These are phyloP conservation scores for Ammopiptanthus mongolicus DNA, from an alignment of 306 rosid genomes.

Conservation along the genomic window DNA sequence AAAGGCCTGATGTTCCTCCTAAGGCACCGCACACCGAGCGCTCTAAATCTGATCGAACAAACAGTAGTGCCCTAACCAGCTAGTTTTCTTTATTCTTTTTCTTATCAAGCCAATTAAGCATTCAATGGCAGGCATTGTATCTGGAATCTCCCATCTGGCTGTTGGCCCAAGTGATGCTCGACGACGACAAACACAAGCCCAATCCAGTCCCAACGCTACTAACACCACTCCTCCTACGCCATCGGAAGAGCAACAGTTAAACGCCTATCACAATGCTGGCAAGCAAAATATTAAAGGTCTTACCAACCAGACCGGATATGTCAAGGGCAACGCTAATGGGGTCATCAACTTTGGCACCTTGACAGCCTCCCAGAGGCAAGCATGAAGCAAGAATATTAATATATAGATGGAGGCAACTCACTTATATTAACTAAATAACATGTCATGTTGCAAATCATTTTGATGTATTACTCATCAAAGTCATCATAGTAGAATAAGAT, in stretches of 20 bases:
- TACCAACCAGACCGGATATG: slow-evolving; percentile 33
- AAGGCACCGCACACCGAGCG: neutral
- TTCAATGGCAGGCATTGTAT: slow-evolving; percentile 30
- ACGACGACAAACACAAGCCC: neutral
- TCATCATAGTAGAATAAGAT: neutral
- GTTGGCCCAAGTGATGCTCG: slow-evolving; percentile 7
- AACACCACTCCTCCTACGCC: neutral
- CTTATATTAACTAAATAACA: neutral
- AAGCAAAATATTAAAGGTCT: slow-evolving; percentile 34
- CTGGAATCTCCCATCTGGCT: slow-evolving; percentile 28
- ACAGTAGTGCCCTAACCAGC: neutral
- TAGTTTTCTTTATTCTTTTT: neutral
- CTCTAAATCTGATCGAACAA: neutral
- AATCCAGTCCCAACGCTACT: neutral
- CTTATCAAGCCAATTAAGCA: neutral
- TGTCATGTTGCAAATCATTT: neutral
- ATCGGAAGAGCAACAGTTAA: neutral
- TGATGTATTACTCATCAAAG: neutral
- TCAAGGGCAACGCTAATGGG: slow-evolving; percentile 41
- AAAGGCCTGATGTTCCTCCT: neutral
- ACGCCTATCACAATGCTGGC: neutral
- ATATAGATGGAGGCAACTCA: neutral
- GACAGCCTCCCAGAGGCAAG: neutral
- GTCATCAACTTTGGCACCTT: slow-evolving; percentile 33
- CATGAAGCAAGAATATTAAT: neutral